These are phyloP conservation scores for Vigna radiata DNA, from an alignment of 306 rosid species.

Conservation along the genomic window DNA sequence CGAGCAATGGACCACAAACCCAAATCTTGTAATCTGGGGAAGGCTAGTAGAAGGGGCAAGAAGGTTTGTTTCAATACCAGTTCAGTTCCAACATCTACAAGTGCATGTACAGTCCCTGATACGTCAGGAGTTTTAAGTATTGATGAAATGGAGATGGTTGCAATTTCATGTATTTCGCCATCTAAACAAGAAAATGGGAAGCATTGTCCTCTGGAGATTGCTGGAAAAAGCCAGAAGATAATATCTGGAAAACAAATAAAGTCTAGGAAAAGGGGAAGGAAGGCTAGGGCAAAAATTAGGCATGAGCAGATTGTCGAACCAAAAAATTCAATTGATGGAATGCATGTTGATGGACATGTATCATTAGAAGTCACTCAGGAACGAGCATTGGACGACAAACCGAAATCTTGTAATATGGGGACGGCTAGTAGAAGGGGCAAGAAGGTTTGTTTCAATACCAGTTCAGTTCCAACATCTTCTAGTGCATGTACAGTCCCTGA, in stretches of 20 bases:
- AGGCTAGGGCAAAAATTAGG: slow-evolving; percentile 39
- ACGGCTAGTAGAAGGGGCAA: slow-evolving; percentile 53
- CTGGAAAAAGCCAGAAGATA: slow-evolving; percentile 48
- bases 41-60: slow-evolving; percentile 53
- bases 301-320: slow-evolving; percentile 38
- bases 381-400: slow-evolving; percentile 28
- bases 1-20: slow-evolving; percentile 24
- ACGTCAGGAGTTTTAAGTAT: slow-evolving; percentile 43
- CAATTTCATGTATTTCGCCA: slow-evolving; percentile 32
- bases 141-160: slow-evolving; percentile 30
- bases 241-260: slow-evolving; percentile 44
- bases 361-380: slow-evolving; percentile 42
- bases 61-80: slow-evolving; percentile 40
- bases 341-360: slow-evolving; percentile 39
- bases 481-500: slow-evolving; percentile 46
- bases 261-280: slow-evolving; percentile 53
- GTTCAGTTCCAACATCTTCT: slow-evolving; percentile 42
- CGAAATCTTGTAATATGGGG: slow-evolving; percentile 36
- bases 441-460: slow-evolving; percentile 43
- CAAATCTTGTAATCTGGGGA: slow-evolving; percentile 42
- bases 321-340: slow-evolving; percentile 27
- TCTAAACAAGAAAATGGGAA: slow-evolving; percentile 49
- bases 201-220: slow-evolving; percentile 38
- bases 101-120: slow-evolving; percentile 43
- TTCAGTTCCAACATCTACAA: slow-evolving; percentile 44